Evolutionary conservation across 768 basidiomycete species (phyloP).

Genomic region (Astraeus odoratus): DNA sequence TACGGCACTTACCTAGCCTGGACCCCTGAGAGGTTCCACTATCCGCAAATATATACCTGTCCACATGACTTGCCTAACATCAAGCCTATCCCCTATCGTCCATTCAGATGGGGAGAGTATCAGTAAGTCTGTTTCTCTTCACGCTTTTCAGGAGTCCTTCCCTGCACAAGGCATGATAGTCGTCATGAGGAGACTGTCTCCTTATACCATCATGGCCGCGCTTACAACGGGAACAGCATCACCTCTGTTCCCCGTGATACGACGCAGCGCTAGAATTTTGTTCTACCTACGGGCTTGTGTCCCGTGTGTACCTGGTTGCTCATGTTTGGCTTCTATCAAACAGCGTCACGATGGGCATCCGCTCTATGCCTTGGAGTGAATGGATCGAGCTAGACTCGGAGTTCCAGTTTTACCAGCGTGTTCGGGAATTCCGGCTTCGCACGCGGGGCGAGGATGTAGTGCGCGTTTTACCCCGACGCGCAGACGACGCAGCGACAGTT

Average conservation of each 20-base stretch:
- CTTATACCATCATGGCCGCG: too few relatives aligned
- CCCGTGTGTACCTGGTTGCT: neutral
- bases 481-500: slow-evolving; percentile 31
- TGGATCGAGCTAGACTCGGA: slow-evolving; percentile 70
- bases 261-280: too few relatives aligned
- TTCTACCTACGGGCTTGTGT: too few relatives aligned
- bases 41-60: slow-evolving; percentile 42
- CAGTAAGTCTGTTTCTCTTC: slow-evolving; percentile 44
- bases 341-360: slow-evolving; percentile 71
- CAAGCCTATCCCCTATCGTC: slow-evolving; percentile 61
- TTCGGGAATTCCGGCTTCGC: slow-evolving; percentile 47
- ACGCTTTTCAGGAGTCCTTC: neutral
- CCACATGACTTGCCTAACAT: slow-evolving; percentile 33
- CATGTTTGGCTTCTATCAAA: slow-evolving; percentile 17
- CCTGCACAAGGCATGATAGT: too few relatives aligned
- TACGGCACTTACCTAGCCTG: slow-evolving; percentile 40
- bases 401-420: slow-evolving; percentile 47
- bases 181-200: too few relatives aligned
- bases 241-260: too few relatives aligned
- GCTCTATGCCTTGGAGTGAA: slow-evolving; percentile 48
- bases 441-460: slow-evolving; percentile 45
- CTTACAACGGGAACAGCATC: too few relatives aligned
- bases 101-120: slow-evolving; percentile 60
- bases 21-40: slow-evolving; percentile 43
- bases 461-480: slow-evolving; percentile 35